Base-by-base conservation (phyloP, 2,329 filamentous ascomycete species). In the Sclerotinia spermophila region DNA sequence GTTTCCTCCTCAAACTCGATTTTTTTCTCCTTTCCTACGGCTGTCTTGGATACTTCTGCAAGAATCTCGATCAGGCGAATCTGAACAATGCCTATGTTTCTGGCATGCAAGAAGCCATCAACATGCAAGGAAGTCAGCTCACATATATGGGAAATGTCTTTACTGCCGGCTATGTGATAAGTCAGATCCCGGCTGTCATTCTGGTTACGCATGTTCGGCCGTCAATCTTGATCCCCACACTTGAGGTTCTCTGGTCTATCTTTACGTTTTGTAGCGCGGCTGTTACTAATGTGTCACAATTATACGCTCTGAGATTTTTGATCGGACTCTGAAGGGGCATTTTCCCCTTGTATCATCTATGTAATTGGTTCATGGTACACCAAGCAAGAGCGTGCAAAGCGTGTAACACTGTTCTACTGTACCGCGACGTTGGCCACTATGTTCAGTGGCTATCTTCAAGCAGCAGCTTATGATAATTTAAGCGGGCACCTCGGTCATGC, bases 71-170 rank as follows among this genome's bases (percentile, higher is more conserved):
- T 73, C 81, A 82, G 74, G 75, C 79, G 5, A 77, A 77, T 38
- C 65, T 78, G 38, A 76, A 40, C 35, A 77, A 77, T 68, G 83
- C 83, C 5, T 84, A 82, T 70, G 82, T 84, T 2, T 75, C 73
- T 1, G 83, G 83, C 0, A 83, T 84, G 83, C 80, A 83, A 65
- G 80, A 85, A 70, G 81, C 85, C 55, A 79, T 86, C 5, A 72
- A 79, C 2, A 78, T 88, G 30, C 83, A 84, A 60, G 82, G 82
- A 1, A 88, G 88, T 72, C 80, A 89, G 69, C 80, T 88, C 44
- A 87, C 88, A 67, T 84, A 86, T 70, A 78, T 82, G 71, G 79
- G 78, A 66, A 84, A 86, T 0, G 84, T 82, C 40, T 90, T 87
- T 82, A 89, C 86, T 0, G 83, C 73, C 11, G 76, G 76, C 13